These are phyloP conservation scores for Cryptococcus hybrid DNA, from an alignment of 1,284 basidiomycete genomes.

Conservation along the genomic window DNA sequence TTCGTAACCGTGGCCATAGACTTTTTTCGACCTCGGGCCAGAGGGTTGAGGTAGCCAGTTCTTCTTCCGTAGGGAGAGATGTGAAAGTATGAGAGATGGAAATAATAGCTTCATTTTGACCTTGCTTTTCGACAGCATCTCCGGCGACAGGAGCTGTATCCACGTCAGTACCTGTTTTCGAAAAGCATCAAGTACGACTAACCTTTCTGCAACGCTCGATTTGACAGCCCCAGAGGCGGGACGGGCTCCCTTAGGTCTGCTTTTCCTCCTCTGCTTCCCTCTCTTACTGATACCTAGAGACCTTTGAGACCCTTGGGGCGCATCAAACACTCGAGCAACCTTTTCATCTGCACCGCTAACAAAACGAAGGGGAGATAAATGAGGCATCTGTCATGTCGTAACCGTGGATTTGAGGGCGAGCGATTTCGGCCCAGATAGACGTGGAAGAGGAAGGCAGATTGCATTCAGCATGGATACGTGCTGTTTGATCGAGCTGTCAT, in stretches of 20 bases:
- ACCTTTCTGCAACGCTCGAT: constrained; percentile 72
- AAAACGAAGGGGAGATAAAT: constrained; percentile 76
- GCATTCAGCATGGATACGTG: constrained; percentile 71
- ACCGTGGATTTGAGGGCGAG: constrained; percentile 89
- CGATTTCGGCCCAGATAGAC: constrained; percentile 77
- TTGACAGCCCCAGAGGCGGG: constrained; percentile 72
- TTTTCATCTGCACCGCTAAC: constrained; percentile 91
- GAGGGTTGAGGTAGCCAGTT: constrained; percentile 75
- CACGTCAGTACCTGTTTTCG: background rate
- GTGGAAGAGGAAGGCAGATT: constrained; percentile 11
- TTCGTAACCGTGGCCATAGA: constrained; percentile 99
- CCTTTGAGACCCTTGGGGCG: constrained; percentile 57
- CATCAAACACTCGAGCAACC: constrained; percentile 85
- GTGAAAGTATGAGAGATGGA: constrained; percentile 46
- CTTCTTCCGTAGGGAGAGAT: constrained; percentile 56
- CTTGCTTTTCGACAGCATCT: constrained; percentile 25
- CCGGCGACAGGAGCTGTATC: constrained; percentile 32
- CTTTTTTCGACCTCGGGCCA: constrained; percentile 98
- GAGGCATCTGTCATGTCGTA: constrained; percentile 82
- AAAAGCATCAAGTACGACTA: too few relatives aligned
- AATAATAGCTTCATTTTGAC: constrained; percentile 42
- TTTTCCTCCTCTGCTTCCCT: constrained; percentile 10
- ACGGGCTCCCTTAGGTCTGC: constrained; percentile 59
- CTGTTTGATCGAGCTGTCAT: constrained; percentile 78
- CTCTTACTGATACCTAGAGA: constrained; percentile 41